These are phyloP conservation scores for Pyrus communis DNA, from an alignment of 306 rosid genomes.

Conservation along the genomic window DNA sequence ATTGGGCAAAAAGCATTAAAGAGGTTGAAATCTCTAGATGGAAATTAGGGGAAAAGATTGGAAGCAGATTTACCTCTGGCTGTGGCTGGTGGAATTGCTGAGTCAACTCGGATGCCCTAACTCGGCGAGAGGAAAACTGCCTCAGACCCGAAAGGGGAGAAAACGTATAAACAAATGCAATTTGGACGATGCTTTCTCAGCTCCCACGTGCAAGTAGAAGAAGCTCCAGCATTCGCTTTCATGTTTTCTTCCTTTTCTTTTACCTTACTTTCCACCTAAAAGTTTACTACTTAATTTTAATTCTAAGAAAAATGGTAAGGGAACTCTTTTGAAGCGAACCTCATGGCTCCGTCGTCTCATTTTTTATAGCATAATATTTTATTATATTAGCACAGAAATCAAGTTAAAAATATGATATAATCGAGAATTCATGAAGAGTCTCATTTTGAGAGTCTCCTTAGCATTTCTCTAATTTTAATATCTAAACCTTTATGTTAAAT, in stretches of 20 bases:
- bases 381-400: accelerated
- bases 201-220: neutral
- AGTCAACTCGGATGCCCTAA: constrained; percentile 16
- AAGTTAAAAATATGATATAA: too few relatives aligned
- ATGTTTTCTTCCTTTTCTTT: neutral
- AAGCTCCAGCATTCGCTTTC: neutral
- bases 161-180: neutral
- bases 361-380: too few relatives aligned
- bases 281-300: neutral
- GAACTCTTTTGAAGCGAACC: too few relatives aligned
- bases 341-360: too few relatives aligned
- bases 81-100: neutral
- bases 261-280: neutral
- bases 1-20: neutral
- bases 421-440: too few relatives aligned
- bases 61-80: constrained; percentile 5
- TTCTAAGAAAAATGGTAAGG: too few relatives aligned
- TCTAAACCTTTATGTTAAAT: too few relatives aligned
- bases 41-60: neutral
- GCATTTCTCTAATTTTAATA: too few relatives aligned
- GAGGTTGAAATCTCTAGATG: neutral
- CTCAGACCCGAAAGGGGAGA: neutral
- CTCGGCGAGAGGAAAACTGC: neutral
- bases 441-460: too few relatives aligned
- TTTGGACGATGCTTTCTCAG: neutral